A percentile compares a stretch with the other conserved stretches of the same genome.
phyloP scores from a whole-genome alignment of 768 basidiomycete species.

The Trametes elegans region DNA sequence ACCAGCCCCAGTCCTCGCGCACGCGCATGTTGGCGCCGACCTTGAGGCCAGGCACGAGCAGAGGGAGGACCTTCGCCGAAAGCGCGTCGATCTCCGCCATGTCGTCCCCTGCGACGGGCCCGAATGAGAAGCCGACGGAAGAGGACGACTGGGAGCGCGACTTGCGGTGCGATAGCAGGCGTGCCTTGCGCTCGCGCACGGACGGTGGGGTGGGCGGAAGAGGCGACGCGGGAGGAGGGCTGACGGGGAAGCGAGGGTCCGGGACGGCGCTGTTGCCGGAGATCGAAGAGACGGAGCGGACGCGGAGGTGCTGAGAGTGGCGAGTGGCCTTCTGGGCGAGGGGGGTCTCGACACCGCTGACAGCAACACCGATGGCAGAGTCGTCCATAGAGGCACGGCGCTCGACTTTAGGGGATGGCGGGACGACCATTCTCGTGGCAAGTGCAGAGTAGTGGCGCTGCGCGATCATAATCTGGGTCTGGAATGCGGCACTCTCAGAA shows the following conservation, averaged over 20 bases:
- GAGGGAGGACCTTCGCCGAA: conserved; percentile 64
- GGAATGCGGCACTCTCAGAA: conserved; percentile 50
- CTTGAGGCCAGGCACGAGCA: conserved; percentile 64
- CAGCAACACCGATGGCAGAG: conserved; percentile 33
- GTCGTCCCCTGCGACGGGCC: conserved; percentile 45
- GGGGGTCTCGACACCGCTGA: conserved; percentile 18
- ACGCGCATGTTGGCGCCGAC: conserved; percentile 57
- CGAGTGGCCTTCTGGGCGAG: conserved; percentile 10
- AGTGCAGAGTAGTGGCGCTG: conserved; percentile 71
- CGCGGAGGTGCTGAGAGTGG: conserved; percentile 49
- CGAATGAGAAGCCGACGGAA: conserved; percentile 64
- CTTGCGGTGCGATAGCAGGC: conserved; percentile 55
- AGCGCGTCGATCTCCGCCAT: conserved; percentile 70
- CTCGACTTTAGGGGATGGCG: conserved; percentile 41
- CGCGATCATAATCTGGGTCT: conserved; percentile 66
- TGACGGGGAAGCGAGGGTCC: conserved; percentile 30
- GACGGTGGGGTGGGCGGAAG: conserved; percentile 76
- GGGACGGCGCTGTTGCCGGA: conserved; percentile 35
- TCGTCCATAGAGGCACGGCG: conserved; percentile 29
- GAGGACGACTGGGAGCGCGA: conserved; percentile 47
- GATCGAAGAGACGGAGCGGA: conserved; percentile 57
- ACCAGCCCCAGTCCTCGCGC: conserved; percentile 30
- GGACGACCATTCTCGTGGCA: conserved; percentile 61
- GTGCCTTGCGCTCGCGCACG: conserved; percentile 53
- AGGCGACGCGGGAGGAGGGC: conserved; percentile 64